Evolutionary conservation across 306 rosid genomes (phyloP).

Genomic region (Vachellia collinsii): DNA sequence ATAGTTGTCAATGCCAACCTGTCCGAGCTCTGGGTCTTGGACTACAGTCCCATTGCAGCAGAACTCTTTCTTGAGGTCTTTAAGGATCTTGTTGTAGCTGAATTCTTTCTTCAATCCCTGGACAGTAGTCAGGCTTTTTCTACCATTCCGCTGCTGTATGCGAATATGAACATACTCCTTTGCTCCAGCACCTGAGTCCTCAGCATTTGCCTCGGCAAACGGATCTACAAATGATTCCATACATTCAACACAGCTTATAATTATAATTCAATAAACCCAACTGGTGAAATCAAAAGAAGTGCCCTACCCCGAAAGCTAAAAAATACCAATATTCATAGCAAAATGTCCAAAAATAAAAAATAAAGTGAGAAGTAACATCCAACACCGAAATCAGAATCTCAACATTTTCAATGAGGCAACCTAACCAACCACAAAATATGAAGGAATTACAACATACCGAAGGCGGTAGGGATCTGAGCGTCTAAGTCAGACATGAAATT

Average conservation of each 20-base stretch:
- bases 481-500: constrained; percentile 71
- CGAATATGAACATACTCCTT: constrained; percentile 93
- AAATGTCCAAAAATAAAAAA: neutral
- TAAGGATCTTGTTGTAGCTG: constrained; percentile 87
- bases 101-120: constrained; percentile 92
- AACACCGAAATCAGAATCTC: neutral
- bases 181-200: constrained; percentile 78
- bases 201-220: constrained; percentile 89
- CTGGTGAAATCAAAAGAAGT: no score
- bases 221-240: constrained; percentile 55
- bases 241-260: neutral
- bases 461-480: constrained; percentile 58
- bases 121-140: constrained; percentile 88
- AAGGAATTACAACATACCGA: constrained; percentile 42
- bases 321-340: neutral
- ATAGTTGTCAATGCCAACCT: constrained; percentile 48
- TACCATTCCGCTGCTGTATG: constrained; percentile 86
- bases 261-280: neutral
- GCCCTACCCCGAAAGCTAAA: no score
- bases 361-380: neutral
- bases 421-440: neutral
- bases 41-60: constrained; percentile 95
- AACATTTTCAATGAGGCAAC: neutral
- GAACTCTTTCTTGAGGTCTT: constrained; percentile 84
- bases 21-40: constrained; percentile 90